Evolutionary conservation across 208 protist species (phyloP), one percentile per base, ranked within the genome.

Genomic region (Acanthamoeba castellanii): DNA sequence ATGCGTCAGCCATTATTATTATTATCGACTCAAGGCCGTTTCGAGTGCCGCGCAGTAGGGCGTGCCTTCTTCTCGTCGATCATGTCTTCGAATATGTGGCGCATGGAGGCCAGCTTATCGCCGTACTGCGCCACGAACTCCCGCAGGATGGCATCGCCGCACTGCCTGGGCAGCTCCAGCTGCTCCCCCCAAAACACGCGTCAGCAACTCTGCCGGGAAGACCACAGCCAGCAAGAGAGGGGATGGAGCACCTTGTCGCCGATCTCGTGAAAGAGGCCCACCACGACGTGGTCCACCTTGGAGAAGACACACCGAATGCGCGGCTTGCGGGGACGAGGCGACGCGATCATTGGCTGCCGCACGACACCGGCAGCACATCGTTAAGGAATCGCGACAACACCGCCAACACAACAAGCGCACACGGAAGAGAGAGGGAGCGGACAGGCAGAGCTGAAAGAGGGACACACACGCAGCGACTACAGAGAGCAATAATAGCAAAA

Each of bases 31-130:
- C n/a, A n/a, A n/a, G n/a, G n/a, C n/a, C n/a, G n/a, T n/a, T n/a
- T n/a, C n/a, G n/a, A n/a, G n/a, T n/a, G n/a, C n/a, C n/a, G n/a
- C n/a, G n/a, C n/a, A n/a, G n/a, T n/a, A n/a, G n/a, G n/a, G n/a
- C n/a, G 47, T 90, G 34, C 82, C 82, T 90, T 93, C 32, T 93
- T 93, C 61, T 93, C 88, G n/a, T 93, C 88, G 61, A 93, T 76
- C 88, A 93, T 93, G 64, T 93, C 88, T 16, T 93, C 88, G 34
- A 93, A 93, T 6, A 76, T 76, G 25, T 93, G 57, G 20, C 88
- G 57, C 61, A 93, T 78, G 14, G 61, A 45, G 88, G 88, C 88
- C 59, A 76, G 42, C 61, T 78, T 52, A 47, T 68, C 88, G 7
- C 88, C 37, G 61, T 78, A 78, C 34, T 57, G 32, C 32, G 9